These are phyloP conservation scores for Primulina tabacum DNA, from an alignment of 257 asterid species.

Conservation along the genomic window DNA sequence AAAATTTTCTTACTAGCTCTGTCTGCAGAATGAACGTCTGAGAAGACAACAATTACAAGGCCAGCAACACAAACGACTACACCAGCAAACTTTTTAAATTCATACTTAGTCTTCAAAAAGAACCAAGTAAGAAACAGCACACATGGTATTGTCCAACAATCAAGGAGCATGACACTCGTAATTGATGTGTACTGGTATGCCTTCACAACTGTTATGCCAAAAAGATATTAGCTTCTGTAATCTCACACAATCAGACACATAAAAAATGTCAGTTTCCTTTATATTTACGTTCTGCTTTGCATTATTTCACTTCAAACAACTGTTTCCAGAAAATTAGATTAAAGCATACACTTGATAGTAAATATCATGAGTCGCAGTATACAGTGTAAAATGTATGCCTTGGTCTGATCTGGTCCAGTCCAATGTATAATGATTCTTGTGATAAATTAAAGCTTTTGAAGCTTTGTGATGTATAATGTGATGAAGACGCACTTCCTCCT, in stretches of 20 bases:
- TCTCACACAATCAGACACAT: not conserved
- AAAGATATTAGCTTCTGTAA: conserved; percentile 18
- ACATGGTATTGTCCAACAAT: conserved; percentile 96
- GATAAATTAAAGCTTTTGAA: not conserved
- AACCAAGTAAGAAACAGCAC: conserved; percentile 85
- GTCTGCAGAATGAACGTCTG: conserved; percentile 84
- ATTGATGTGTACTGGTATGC: conserved; percentile 92
- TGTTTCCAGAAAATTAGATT: not conserved
- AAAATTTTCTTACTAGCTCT: conserved; percentile 55
- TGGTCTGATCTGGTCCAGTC: not conserved
- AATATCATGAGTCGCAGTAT: not conserved
- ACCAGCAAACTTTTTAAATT: conserved; percentile 56
- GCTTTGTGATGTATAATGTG: not conserved
- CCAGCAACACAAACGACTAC: conserved; percentile 73
- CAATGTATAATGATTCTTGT: not conserved
- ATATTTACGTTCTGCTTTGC: not conserved
- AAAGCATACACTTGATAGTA: not conserved
- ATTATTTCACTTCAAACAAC: not conserved
- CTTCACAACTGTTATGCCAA: conserved; percentile 70
- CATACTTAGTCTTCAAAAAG: conserved; percentile 76
- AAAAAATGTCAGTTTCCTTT: not conserved
- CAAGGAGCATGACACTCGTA: conserved; percentile 92
- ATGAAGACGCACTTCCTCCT: not conserved
- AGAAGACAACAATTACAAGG: conserved; percentile 67
- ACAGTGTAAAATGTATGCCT: not conserved